Conservation (phyloP, 352 stramenopile species). For the Phytophthora sp. region DNA sequence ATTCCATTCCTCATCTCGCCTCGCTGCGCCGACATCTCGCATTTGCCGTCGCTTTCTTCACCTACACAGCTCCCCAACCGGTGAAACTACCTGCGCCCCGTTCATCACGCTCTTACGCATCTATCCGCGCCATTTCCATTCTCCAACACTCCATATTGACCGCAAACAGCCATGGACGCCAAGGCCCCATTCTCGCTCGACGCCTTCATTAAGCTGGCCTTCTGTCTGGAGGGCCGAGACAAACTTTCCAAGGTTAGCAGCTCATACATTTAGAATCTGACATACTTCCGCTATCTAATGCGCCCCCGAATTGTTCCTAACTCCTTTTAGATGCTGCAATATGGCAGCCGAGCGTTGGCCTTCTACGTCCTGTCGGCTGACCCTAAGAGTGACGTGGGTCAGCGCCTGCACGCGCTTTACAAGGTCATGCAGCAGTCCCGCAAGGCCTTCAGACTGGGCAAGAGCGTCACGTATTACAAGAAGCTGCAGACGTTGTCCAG, state of each 20-base stretch:
- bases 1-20: conserved; percentile 17
- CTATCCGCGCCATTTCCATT: background rate
- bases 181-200: conserved; percentile 75
- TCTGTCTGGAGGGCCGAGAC: conserved; percentile 84
- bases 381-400: conserved; percentile 81
- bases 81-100: background rate
- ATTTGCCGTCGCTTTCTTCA: background rate
- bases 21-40: background rate
- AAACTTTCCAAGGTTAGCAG: conserved; percentile 88
- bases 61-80: background rate
- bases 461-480: conserved; percentile 83
- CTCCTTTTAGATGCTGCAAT: conserved; percentile 68
- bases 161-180: conserved; percentile 15
- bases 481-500: conserved; percentile 63
- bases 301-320: background rate
- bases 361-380: conserved; percentile 82
- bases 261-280: background rate
- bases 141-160: background rate
- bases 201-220: conserved; percentile 67
- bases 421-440: conserved; percentile 83
- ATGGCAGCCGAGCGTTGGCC: conserved; percentile 78
- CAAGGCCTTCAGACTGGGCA: conserved; percentile 88
- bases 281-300: conserved; percentile 22
- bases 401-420: conserved; percentile 79
- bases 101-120: background rate